Evolutionary conservation across 2,329 filamentous ascomycete genomes (phyloP), one percentile per base, ranked within the genome.

Genomic region (Plectosphaerella cucumerina): DNA sequence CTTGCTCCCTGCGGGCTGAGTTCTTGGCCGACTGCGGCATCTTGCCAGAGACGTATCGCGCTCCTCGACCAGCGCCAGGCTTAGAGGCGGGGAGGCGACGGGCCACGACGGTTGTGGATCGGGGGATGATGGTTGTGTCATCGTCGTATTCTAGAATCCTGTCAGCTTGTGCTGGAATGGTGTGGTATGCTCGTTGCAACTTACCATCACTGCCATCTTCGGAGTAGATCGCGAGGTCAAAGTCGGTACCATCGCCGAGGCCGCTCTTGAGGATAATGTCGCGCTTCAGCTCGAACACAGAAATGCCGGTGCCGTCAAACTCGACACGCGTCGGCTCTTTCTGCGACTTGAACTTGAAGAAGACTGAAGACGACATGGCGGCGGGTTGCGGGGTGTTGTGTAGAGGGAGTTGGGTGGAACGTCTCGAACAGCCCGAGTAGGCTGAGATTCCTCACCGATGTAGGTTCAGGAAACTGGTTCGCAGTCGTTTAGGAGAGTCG

Each of bases 341-440:
- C 68, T 95, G 91, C 61, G 93, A 97, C 76, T 97, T 97, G 86
- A 99, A 99, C 76, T 96, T 96, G 89, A 97, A 99, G 75, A 97
- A 97, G 66, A 99, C 94, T 59, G 92, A 97, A 51, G 94, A 96
- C 68, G 90, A 84, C 92, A 97, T 97, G 65, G 65, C 84, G 75
- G 37, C 12, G 15, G 22, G 21, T 31, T 44, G 5, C 8, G 41
- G 41, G 18, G 12, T 43, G 41, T 43, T 37, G 35, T 17, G 35
- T 37, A 14, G 14, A 34, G n/a, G 18, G 11, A 3, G 39, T 18
- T 20, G 4, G n/a, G 39, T 42, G 39, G 20, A 20, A 14, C 20
- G n/a, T 42, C n/a, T 18, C 6, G 17, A 17, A 3, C 17, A 42
- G 18, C 3, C 17, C 8, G 12, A 42, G n/a, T 42, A 31, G 26